phyloP scores from a whole-genome alignment of 352 stramenopile genomes.

The Pythium chondricola region DNA sequence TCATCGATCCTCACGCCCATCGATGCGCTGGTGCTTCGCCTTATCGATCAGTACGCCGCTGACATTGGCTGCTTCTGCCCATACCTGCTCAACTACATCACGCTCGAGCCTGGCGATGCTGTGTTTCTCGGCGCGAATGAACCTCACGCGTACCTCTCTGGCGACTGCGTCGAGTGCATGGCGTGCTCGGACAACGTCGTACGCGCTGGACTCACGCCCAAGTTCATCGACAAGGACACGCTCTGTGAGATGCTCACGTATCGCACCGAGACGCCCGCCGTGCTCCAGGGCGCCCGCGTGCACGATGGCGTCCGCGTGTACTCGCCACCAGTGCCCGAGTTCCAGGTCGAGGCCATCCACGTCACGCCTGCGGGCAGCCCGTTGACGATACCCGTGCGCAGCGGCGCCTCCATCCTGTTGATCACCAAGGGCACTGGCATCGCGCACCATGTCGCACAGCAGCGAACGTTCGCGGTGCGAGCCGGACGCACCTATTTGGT shows the following conservation, averaged over 20 bases:
- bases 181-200: slow-evolving; percentile 99
- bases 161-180: slow-evolving; percentile 98
- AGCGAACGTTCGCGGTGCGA: slow-evolving; percentile 3
- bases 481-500: slow-evolving; percentile 8
- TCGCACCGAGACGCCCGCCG: slow-evolving; percentile 47
- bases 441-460: background rate
- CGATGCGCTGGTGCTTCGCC: slow-evolving; percentile 85
- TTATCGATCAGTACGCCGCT: slow-evolving; percentile 93
- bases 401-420: slow-evolving; percentile 11
- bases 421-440: slow-evolving; percentile 2
- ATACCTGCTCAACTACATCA: slow-evolving; percentile 97
- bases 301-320: slow-evolving; percentile 78
- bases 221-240: slow-evolving; percentile 98
- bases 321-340: slow-evolving; percentile 87
- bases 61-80: slow-evolving; percentile 98
- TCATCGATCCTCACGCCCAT: slow-evolving; percentile 25
- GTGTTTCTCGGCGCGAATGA: slow-evolving; percentile 99
- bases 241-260: slow-evolving; percentile 98
- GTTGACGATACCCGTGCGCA: background rate
- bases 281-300: slow-evolving; percentile 40
- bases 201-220: slow-evolving; percentile 96
- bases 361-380: background rate
- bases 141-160: slow-evolving; percentile 98
- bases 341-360: slow-evolving; percentile 76
- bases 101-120: slow-evolving; percentile 92